phyloP scores from a whole-genome alignment of 768 basidiomycete species.

The Amanita inopinata region DNA sequence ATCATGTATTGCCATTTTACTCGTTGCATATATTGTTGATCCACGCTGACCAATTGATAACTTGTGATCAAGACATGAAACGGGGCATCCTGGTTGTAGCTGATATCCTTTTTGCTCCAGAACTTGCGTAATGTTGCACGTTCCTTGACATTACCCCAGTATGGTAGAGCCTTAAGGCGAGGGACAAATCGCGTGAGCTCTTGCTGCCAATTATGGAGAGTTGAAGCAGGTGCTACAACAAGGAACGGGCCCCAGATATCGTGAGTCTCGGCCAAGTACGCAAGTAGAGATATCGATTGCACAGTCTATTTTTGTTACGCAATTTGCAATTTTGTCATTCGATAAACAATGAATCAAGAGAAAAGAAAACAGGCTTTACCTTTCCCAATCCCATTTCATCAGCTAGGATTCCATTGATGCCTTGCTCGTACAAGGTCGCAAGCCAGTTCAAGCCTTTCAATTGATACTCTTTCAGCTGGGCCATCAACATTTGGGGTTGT shows the following conservation, averaged over 20 bases:
- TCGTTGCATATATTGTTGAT: constrained; percentile 95
- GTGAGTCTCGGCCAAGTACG: constrained; percentile 93
- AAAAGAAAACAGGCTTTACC: constrained; percentile 25
- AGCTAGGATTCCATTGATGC: constrained; percentile 97
- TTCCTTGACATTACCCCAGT: constrained; percentile 98
- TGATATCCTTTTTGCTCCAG: constrained; percentile 97
- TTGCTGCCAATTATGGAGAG: constrained; percentile 99
- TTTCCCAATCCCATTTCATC: constrained; percentile 98
- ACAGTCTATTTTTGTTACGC: constrained; percentile 53
- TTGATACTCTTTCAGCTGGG: constrained; percentile 96
- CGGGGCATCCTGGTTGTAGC: constrained; percentile 88
- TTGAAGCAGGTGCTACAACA: constrained; percentile 94
- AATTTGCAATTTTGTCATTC: constrained; percentile 4
- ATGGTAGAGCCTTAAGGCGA: constrained; percentile 85
- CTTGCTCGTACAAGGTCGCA: constrained; percentile 95
- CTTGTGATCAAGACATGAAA: constrained; percentile 97
- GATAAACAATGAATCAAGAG: too few relatives aligned
- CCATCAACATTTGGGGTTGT: constrained; percentile 95
- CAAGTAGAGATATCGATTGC: constrained; percentile 92
- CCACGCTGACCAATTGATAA: constrained; percentile 92
- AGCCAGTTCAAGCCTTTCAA: constrained; percentile 97
- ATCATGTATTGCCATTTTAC: constrained; percentile 99
- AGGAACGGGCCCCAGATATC: constrained; percentile 99
- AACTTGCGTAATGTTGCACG: constrained; percentile 90
- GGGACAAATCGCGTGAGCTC: constrained; percentile 96